Percentiles rank a stretch among this genome's conserved stretches.
Evolutionary conservation across 225 moss, liverwort and hornwort species (phyloP).

Genomic region (Pseudoscleropodium purum): DNA sequence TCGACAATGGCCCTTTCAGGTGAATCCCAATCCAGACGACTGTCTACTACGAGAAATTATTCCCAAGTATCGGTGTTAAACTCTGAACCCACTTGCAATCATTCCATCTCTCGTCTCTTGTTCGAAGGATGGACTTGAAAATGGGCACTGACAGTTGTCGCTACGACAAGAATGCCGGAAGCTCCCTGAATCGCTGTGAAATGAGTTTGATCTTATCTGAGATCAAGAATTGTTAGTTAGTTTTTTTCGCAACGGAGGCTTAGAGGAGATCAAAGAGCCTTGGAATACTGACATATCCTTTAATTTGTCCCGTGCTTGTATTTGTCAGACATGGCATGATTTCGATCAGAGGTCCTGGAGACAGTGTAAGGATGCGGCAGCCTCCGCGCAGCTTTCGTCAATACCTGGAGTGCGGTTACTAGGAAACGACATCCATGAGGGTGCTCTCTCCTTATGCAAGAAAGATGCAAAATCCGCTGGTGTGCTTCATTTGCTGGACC

Average conservation of each 20-base stretch:
- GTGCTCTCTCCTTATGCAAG: slow-evolving; percentile 69
- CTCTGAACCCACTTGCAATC: not conserved
- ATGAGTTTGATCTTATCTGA: not conserved
- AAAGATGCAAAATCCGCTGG: slow-evolving; percentile 65
- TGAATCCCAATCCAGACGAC: not conserved
- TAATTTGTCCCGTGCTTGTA: not conserved
- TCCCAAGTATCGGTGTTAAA: not conserved
- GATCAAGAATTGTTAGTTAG: not conserved
- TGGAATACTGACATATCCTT: not conserved
- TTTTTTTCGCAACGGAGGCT: not conserved
- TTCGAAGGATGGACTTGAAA: not conserved
- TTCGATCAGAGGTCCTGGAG: slow-evolving; percentile 35
- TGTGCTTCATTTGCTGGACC: slow-evolving; percentile 49
- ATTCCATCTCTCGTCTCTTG: not conserved
- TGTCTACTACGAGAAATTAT: not conserved
- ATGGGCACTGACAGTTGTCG: not conserved
- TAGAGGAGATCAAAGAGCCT: not conserved
- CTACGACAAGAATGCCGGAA: not conserved
- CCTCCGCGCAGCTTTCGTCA: slow-evolving; percentile 21
- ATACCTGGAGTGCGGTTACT: slow-evolving; percentile 41
- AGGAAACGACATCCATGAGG: slow-evolving; percentile 79
- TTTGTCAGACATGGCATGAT: slow-evolving; percentile 65
- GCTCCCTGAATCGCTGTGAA: not conserved
- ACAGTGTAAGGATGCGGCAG: slow-evolving; percentile 41
- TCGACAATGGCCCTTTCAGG: slow-evolving; percentile 69